A percentile compares a stretch with the other conserved stretches of the same genome.
Conservation (phyloP, 2,329 filamentous ascomycete species). For the Microthyrium microscopicum region DNA sequence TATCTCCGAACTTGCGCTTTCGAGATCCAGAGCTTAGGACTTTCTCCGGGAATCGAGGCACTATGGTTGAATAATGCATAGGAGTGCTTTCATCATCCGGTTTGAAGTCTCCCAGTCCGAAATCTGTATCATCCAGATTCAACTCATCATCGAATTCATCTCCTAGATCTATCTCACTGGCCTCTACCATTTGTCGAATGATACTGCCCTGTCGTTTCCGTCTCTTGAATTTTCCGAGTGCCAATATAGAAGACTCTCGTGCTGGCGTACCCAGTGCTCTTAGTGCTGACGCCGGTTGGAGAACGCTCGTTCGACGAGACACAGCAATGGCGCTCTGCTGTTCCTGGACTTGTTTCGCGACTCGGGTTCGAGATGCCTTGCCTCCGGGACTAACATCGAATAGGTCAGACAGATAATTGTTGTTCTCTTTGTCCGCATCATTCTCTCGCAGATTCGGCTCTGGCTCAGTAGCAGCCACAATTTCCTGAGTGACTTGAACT, state of each 20-base stretch:
- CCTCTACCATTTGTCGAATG: constrained; percentile 30
- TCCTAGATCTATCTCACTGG: constrained; percentile 21
- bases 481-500: too few species aligned
- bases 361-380: too few species aligned
- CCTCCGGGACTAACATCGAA: too few species aligned
- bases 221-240: constrained; percentile 33
- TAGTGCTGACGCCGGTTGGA: constrained; percentile 1
- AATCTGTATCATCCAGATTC: constrained; percentile 26
- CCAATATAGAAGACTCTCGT: constrained; percentile 29
- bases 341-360: too few species aligned
- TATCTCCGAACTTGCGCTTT: too few species aligned
- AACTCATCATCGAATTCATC: constrained; percentile 28
- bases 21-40: too few species aligned
- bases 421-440: too few species aligned
- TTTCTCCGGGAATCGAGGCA: too few species aligned
- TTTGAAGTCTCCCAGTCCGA: constrained; percentile 26
- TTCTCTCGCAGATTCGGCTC: too few species aligned
- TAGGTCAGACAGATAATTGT: too few species aligned
- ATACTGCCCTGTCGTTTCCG: constrained; percentile 32
- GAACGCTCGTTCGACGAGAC: too few species aligned
- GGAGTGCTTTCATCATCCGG: constrained; percentile 55
- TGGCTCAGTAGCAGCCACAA: too few species aligned
- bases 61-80: constrained; percentile 31
- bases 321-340: neutral
- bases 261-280: constrained; percentile 22